Conservation (phyloP, 169 alveolate genomes). For the Plasmodium chabaudi region DNA sequence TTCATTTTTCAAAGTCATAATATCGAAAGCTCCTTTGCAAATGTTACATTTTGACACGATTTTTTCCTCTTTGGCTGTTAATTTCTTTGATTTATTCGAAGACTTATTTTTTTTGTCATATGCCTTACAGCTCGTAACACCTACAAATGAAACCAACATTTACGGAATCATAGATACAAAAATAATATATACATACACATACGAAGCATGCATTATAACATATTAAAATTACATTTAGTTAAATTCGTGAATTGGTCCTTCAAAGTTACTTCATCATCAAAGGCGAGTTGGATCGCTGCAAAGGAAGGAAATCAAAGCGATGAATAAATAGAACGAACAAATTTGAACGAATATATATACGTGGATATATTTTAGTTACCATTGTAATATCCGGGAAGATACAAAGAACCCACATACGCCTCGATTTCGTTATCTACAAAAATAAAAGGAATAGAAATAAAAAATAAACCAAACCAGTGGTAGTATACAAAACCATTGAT, state of each 20-base stretch:
- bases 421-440: conserved; percentile 33
- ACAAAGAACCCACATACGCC: conserved; percentile 47
- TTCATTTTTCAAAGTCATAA: conserved; percentile 24
- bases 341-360: neutral
- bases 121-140: conserved; percentile 22
- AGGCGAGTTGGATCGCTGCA: conserved; percentile 31
- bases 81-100: neutral
- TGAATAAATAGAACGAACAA: neutral
- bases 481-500: too few relatives aligned
- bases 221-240: conserved; percentile 18
- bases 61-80: neutral
- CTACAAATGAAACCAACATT: neutral
- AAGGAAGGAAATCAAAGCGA: neutral
- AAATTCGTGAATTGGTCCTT: conserved; percentile 6
- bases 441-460: neutral
- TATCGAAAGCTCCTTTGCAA: conserved; percentile 49
- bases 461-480: neutral
- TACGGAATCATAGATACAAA: too few relatives aligned
- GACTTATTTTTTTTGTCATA: neutral
- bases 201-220: neutral
- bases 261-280: conserved; percentile 15
- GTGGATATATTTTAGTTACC: conserved; percentile 17
- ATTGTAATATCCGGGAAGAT: conserved; percentile 54
- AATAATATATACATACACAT: too few relatives aligned
- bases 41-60: conserved; percentile 16